Evolutionary conservation across 345 rosid species (phyloP).

Genomic region (Linum trigynum): DNA sequence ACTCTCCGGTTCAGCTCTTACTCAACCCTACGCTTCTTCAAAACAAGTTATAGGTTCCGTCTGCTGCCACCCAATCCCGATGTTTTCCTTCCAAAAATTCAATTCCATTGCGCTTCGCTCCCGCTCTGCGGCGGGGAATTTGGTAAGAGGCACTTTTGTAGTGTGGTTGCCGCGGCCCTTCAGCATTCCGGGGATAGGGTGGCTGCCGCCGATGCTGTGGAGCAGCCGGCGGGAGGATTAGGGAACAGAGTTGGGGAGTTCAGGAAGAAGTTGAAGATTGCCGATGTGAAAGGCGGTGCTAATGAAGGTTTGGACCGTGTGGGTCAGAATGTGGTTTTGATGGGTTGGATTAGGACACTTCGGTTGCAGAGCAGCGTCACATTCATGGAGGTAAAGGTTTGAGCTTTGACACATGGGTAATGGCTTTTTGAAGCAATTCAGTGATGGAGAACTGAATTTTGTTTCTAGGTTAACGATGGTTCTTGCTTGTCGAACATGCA

Average conservation of each 20-base stretch:
- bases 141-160: conserved; percentile 30
- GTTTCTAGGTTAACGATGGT: conserved; percentile 70
- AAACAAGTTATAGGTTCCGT: neutral
- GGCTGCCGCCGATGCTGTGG: conserved; percentile 20
- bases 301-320: conserved; percentile 55
- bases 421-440: neutral
- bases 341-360: conserved; percentile 93
- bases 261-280: conserved; percentile 60
- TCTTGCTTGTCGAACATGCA: conserved; percentile 93
- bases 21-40: conserved; percentile 39
- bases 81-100: conserved; percentile 22
- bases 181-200: conserved; percentile 29
- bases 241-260: conserved; percentile 48
- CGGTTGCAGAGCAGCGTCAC: conserved; percentile 82
- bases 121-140: conserved; percentile 10
- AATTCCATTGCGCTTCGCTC: conserved; percentile 2
- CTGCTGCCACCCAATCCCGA: conserved; percentile 6
- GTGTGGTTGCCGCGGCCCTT: conserved; percentile 28
- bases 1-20: conserved; percentile 35
- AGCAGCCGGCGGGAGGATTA: conserved; percentile 17
- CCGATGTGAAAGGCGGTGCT: conserved; percentile 65
- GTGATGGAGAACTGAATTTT: neutral
- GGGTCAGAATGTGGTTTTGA: conserved; percentile 47
- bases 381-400: conserved; percentile 57
- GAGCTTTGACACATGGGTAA: neutral